Base-by-base conservation (phyloP, 345 rosid species). In the Cardamine occulta region DNA sequence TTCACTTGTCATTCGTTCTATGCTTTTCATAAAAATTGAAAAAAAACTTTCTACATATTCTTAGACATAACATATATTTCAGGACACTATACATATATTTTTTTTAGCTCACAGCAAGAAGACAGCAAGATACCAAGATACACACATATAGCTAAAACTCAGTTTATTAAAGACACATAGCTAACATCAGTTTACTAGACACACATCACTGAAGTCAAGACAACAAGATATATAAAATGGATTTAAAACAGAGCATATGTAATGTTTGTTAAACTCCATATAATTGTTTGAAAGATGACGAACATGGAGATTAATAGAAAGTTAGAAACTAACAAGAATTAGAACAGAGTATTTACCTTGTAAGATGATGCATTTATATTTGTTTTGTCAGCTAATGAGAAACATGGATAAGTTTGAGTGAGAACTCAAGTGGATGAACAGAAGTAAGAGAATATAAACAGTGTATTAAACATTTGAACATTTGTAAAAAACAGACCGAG, bases 381-480 rank as follows among this genome's bases (percentile, higher is more conserved):
- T 14, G 2, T 28, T 14, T 55, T 28, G 35, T 28, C 34, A n/a
- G 59, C n/a, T 4, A 39, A 39, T 39, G 44, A 39, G 44, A 39
- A 39, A 40, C 47, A 26, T 13, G 13, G 32, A 54, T 13, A 54
- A 24, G 58, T 24, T 13, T 13, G 59, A 54, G 5, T 28, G 60
- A 55, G 35, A 55, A 55, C 19, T 55, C 35, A 55, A 55, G 19
- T 55, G 60, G 19, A 15, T 28, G 60, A 55, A 14, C 60, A 26
- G 4, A 26, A 54, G 4, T 26, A 55, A 14, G 35, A 55, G 19
- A 26, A 26, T 6, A 2, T 24, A 2, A 24, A 13, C 4, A 55
- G 1, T 26, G 10, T 53, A 13, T 5, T 53, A 14, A 1, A 53
- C 32, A 23, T 24, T 53, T 53, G 17, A 7, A 53, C 34, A 24